Conservation (phyloP, 805 yeast species). For the Saturnispora diversa region DNA sequence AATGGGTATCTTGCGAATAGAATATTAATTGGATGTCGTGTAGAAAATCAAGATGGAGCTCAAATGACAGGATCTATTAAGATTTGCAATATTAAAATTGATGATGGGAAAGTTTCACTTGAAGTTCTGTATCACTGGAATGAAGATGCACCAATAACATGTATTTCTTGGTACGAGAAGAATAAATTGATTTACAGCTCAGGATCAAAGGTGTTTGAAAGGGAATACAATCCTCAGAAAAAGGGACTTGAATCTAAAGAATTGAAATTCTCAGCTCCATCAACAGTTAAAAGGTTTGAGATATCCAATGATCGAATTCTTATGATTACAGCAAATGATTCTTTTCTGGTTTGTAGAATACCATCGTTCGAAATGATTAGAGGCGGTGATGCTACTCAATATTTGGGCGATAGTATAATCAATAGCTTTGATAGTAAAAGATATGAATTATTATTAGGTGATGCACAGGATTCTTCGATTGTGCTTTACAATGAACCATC, state of each 20-base stretch:
- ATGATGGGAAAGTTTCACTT: constrained; percentile 13
- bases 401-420: constrained; percentile 3
- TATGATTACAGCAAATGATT: constrained; percentile 26
- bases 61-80: constrained; percentile 21
- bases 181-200: constrained; percentile 21
- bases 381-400: constrained; percentile 2
- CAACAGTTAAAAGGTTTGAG: constrained; percentile 6
- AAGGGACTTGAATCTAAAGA: constrained; percentile 1
- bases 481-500: constrained; percentile 5
- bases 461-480: constrained; percentile 17
- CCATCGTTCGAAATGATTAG: neutral
- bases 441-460: constrained; percentile 14
- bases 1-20: constrained; percentile 19
- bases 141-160: constrained; percentile 18
- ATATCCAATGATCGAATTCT: constrained; percentile 12
- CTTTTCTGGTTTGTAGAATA: constrained; percentile 15
- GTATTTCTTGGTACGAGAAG: constrained; percentile 21
- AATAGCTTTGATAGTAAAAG: constrained; percentile 15
- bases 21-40: constrained; percentile 31
- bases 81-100: constrained; percentile 24
- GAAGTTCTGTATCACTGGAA: constrained; percentile 17
- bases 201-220: constrained; percentile 9
- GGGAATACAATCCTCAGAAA: constrained; percentile 2
- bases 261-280: neutral
- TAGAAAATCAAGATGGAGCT: constrained; percentile 7